These are phyloP conservation scores for Kregervanrija pseudodelftensis DNA, from an alignment of 805 yeast species.

Conservation along the genomic window DNA sequence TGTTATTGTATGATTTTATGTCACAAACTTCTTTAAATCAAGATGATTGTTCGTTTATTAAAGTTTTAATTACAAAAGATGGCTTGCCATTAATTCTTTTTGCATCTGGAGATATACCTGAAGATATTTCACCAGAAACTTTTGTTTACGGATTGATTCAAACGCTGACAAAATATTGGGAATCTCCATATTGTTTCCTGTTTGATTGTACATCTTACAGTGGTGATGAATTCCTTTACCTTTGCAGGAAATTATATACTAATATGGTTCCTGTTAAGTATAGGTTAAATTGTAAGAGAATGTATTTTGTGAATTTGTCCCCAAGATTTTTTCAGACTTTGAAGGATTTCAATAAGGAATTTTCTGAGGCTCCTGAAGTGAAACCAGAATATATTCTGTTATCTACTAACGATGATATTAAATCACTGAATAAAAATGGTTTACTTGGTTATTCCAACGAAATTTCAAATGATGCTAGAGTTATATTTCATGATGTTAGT, in stretches of 20 bases:
- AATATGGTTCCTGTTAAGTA: conserved; percentile 43
- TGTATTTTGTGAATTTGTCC: conserved; percentile 47
- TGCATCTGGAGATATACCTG: conserved; percentile 31
- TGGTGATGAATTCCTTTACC: conserved; percentile 8
- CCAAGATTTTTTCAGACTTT: conserved; percentile 15
- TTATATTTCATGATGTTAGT: conserved; percentile 44
- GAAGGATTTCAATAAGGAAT: conserved; percentile 1
- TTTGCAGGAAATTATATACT: conserved; percentile 12
- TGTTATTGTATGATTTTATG: conserved; percentile 66
- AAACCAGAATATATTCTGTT: conserved; percentile 27
- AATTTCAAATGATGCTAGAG: conserved; percentile 43
- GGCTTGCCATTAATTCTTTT: conserved; percentile 65
- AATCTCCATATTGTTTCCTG: conserved; percentile 52
- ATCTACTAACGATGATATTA: conserved; percentile 39
- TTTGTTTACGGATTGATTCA: conserved; percentile 57
- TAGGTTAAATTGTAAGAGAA: conserved; percentile 42
- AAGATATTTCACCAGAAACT: conserved; percentile 37
- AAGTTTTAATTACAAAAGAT: conserved; percentile 61
- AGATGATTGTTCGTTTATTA: conserved; percentile 42
- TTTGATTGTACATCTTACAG: conserved; percentile 62
- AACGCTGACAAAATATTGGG: conserved; percentile 65
- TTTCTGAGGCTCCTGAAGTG: too few relatives aligned
- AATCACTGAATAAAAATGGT: conserved; percentile 37
- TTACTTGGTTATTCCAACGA: conserved; percentile 35
- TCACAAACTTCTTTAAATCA: conserved; percentile 54